Percentiles rank a stretch among this genome's conserved stretches.
These are phyloP conservation scores for Fraxinus americana DNA, from an alignment of 257 asterid species.

Conservation along the genomic window DNA sequence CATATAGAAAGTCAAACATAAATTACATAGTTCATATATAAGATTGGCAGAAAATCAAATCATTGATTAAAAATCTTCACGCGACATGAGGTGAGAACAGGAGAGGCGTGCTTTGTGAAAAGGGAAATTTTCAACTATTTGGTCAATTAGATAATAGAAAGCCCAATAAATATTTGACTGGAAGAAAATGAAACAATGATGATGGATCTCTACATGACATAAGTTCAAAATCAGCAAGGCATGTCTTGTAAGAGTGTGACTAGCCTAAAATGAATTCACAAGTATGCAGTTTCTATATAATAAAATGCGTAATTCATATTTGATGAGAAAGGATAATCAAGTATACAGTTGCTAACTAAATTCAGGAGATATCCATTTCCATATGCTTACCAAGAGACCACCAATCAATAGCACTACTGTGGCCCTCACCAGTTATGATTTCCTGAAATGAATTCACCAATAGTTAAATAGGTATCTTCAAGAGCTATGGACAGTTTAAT, in stretches of 20 bases:
- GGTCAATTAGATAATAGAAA: not conserved
- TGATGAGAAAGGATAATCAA: not conserved
- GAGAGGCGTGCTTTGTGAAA: not conserved
- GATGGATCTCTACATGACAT: not conserved
- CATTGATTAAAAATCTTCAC: not conserved
- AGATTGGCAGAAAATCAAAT: too few relatives aligned
- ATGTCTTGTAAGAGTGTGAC: not conserved
- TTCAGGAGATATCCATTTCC: not conserved
- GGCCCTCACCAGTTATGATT: conserved; percentile 89
- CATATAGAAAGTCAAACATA: not conserved
- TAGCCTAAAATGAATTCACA: not conserved
- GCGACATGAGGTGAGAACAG: not conserved
- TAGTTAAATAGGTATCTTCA: conserved; percentile 14
- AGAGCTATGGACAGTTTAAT: not conserved
- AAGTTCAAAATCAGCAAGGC: not conserved
- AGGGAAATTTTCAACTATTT: not conserved
- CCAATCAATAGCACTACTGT: conserved; percentile 97
- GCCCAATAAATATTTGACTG: not conserved
- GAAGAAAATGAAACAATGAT: not conserved
- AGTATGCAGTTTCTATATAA: not conserved
- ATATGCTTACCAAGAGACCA: conserved; percentile 90
- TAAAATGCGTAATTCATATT: not conserved
- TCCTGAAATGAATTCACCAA: conserved; percentile 62
- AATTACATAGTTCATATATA: too few relatives aligned
- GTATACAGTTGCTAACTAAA: not conserved